Conservation (phyloP, 331 rosid genomes). For the Malus hybrid region DNA sequence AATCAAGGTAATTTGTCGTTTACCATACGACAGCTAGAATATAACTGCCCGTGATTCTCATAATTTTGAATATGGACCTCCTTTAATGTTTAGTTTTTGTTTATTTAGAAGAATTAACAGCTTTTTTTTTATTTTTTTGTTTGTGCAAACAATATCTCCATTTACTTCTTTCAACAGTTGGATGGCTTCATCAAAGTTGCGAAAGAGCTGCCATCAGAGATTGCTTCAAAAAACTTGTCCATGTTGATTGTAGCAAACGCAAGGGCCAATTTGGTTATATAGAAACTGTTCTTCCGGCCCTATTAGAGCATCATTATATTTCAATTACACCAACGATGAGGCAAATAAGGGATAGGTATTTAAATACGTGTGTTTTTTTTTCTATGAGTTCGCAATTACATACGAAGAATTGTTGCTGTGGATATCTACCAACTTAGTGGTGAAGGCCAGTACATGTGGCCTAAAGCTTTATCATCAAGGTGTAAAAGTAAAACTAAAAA, state of each 20-base stretch:
- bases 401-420: not conserved
- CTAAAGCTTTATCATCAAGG: too few species aligned
- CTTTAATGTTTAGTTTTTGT: not conserved
- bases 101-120: not conserved
- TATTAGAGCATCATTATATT: conserved; percentile 62
- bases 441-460: too few species aligned
- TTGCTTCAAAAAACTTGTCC: conserved; percentile 64
- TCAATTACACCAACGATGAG: conserved; percentile 89
- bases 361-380: not conserved
- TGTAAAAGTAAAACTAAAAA: too few species aligned
- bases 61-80: not conserved
- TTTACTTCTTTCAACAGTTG: conserved; percentile 61
- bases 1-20: conserved; percentile 56
- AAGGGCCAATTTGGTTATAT: conserved; percentile 81
- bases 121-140: conserved; percentile 6
- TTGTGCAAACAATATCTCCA: not conserved
- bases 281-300: conserved; percentile 76
- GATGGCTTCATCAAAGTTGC: conserved; percentile 64
- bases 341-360: conserved; percentile 91
- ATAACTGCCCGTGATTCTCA: not conserved
- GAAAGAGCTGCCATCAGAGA: conserved; percentile 54
- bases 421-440: not conserved
- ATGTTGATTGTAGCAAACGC: conserved; percentile 84
- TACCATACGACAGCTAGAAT: not conserved
- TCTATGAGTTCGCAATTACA: not conserved